Evolutionary conservation across 768 basidiomycete species (phyloP), one percentile per base, ranked within the genome.

Genomic region (Lenzites betulinus): DNA sequence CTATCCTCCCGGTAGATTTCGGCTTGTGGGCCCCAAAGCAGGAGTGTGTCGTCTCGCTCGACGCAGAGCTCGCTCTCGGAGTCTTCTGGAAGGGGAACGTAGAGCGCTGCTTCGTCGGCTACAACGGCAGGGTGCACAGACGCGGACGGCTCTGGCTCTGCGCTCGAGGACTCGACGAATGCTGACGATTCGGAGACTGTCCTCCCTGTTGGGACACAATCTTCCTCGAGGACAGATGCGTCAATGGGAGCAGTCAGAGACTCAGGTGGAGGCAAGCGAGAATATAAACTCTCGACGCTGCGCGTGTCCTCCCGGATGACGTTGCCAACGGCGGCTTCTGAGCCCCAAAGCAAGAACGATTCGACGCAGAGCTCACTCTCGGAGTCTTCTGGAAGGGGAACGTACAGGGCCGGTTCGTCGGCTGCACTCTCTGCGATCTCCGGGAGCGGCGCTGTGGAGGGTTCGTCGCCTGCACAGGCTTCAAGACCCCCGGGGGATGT

Each of bases 191-290:
- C n/a, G 11, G n/a, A 33, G 20, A 7, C 20, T 1, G 13, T 39
- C 15, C 46, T 39, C 20, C n/a, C 18, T 43, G 7, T 36, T 36
- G 35, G 35, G 35, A 13, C 7, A 4, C 13, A n/a, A n/a, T n/a
- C 11, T 36, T 35, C 49, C 7, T 51, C 49, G 20, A 51, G 13
- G 26, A 49, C 52, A 11, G 15, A 9, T 7, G n/a, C 18, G 33
- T 54, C 51, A 23, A 54, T 20, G 13, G 51, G 59, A 7, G 59
- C 52, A 3, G 59, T 54, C 3, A 54, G 47, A 3, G 59, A 43
- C 25, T 54, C 44, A 5, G 28, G 26, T 8, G 52, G 48, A 0
- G 62, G 52, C 3, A 54, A 22, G 33, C 56, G 57, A 18, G 52
- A 9, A 1, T 51, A 63, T 7, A 52, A 41, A 8, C 26, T 25